A percentile compares a stretch with the other conserved stretches of the same genome.
Evolutionary conservation across 2,329 filamentous ascomycete species (phyloP).

Genomic region (Colletotrichum theobromicola): DNA sequence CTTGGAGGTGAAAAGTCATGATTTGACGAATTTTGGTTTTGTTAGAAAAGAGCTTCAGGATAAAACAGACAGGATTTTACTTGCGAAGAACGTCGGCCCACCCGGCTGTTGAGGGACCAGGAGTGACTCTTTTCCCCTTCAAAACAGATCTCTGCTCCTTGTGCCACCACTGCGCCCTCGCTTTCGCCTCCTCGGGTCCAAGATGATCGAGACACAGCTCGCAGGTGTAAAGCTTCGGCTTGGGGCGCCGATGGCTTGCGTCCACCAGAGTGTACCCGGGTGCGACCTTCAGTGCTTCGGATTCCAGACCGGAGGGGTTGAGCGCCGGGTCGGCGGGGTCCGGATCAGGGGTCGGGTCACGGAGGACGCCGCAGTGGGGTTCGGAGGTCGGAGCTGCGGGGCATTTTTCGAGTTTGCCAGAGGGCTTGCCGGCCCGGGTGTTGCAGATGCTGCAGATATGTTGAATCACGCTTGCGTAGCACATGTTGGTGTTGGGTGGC

Average conservation of each 20-base stretch:
- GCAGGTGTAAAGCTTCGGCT: background rate
- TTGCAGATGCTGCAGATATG: slow-evolving; percentile 1
- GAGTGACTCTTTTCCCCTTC: background rate
- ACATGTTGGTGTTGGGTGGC: background rate
- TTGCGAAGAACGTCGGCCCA: background rate
- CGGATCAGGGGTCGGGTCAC: background rate
- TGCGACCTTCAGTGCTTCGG: background rate
- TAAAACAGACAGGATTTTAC: background rate
- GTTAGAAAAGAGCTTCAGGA: background rate
- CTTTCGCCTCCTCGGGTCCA: background rate
- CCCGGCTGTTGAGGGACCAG: background rate
- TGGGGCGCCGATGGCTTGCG: background rate
- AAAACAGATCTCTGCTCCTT: background rate
- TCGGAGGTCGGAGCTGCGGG: background rate
- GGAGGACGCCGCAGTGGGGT: background rate
- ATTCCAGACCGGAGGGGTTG: background rate
- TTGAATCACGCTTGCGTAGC: background rate
- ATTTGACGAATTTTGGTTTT: background rate
- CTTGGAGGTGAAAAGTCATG: slow-evolving; percentile 57
- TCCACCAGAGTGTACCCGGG: background rate
- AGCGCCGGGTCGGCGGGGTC: background rate
- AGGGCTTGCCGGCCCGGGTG: background rate
- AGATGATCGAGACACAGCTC: slow-evolving; percentile 10
- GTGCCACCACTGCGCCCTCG: background rate
- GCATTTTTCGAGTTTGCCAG: background rate